Base-by-base conservation (phyloP, 2,329 filamentous ascomycete species). In the Penicillium sp. region DNA sequence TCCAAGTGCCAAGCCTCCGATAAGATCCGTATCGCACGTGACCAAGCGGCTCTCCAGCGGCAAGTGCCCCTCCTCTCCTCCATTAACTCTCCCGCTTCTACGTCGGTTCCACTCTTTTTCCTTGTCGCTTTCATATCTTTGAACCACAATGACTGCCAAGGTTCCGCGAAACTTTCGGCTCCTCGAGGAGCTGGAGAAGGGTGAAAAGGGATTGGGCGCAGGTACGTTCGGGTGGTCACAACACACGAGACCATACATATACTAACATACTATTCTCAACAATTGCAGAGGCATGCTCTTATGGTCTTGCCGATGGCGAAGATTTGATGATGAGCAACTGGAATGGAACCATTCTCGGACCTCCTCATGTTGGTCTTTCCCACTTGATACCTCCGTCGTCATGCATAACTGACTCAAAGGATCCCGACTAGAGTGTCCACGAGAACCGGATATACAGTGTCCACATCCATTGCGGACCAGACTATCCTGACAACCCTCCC, bases 381-480 rank as follows among this genome's bases (percentile, higher is more conserved):
- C 43, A 25, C 12, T 23, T 15, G 44, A 18, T 27, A 18, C 12
- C 37, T 32, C 31, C 20, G 42, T 41, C 50, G 45, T 45, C 31
- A 42, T 18, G 20, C 45, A 38, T 27, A 33, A 20, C 45, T 47
- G n/a, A 40, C 59, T 57, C 53, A 64, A 44, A 23, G 32, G 28
- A 48, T 38, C 20, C 29, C 39, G 40, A 47, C 38, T 66, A 93
- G 88, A 95, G 90, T 73, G 90, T 86, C 55, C 92, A 97, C 71
- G 93, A 98, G 79, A 98, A 98, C 75, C 88, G 93, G 66, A 98
- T 98, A 76, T 98, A 98, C 80, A 95, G 89, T 61, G 81, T 98
- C 64, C 95, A 92, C 74, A 95, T 98, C 77, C 87, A 95, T 76
- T 98, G 93, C 76, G 91, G 90, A 55, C 79, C 84, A 42, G 78